Base-by-base conservation (phyloP, 371 early-diverging fungal genomes). In the Mucor indicus region DNA sequence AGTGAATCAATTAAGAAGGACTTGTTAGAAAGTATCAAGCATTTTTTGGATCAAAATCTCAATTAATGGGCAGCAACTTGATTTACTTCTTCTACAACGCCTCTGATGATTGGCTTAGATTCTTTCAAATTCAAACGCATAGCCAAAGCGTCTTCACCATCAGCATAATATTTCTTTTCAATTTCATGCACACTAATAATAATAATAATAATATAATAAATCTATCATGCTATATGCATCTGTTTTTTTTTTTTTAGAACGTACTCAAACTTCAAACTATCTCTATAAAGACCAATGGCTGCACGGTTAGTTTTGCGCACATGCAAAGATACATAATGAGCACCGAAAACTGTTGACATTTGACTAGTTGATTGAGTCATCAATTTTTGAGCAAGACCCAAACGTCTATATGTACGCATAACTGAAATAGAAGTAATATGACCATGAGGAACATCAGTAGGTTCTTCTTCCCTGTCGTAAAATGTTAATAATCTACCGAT, bases 381-480 rank as follows among this genome's bases (percentile, higher is more conserved):
- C 41, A 98, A 70, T 58, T 92, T 94, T 59, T 95, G 91, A 16
- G 97, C 98, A 24, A 98, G 66, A 35, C 98, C 98, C 24, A 98
- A 79, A 38, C 97, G 83, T 64, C 98, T 81, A 68, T 94, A 98
- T 38, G 83, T 91, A 46, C 96, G 81, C 92, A 96, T 89, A 10
- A 98, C 97, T 12, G 96, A 89, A 16, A 98, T 75, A 16, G 92
- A 92, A 9, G 98, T 98, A 48, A 98, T 96, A 71, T 98, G 98
- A 13, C 98, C 98, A 57, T 92, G 92, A 17, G 91, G 91, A 19
- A 71, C 72, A 37, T 79, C 83, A 16, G 64, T 68, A 11, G 80
- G 72, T 19, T 94, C 90, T 56, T 93, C 93, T 50, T 96, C 98
- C 85, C 93, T 94, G 25, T 43, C 11, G 23, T 29, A 17, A 20